These are phyloP conservation scores for Gloeostereum incarnatum DNA, from an alignment of 768 basidiomycete species.

Conservation along the genomic window DNA sequence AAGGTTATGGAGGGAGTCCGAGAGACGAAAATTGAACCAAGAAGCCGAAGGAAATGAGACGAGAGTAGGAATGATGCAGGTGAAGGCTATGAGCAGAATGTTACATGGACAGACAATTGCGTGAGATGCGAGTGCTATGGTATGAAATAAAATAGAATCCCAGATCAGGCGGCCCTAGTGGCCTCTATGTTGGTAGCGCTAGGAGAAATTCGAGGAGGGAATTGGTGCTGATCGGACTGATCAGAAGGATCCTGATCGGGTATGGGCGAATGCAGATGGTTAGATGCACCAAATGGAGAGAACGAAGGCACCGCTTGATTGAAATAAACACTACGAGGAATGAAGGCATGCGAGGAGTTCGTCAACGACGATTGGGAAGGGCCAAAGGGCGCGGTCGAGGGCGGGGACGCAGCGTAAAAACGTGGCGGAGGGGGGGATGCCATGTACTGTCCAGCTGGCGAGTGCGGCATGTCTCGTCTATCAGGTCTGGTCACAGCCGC, in stretches of 20 bases:
- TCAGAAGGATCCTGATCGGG: constrained; percentile 26
- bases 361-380: neutral
- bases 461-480: neutral
- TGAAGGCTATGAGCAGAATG: neutral
- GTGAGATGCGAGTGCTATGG: neutral
- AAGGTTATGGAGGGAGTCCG: too few relatives aligned
- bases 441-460: constrained; percentile 1
- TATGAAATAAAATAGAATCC: neutral
- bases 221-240: constrained; percentile 15
- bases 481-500: neutral
- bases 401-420: constrained; percentile 4
- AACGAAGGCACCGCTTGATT: constrained; percentile 15
- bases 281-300: constrained; percentile 27
- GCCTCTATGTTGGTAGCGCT: constrained; percentile 33
- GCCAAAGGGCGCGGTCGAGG: neutral
- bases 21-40: neutral
- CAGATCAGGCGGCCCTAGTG: constrained; percentile 31
- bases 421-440: constrained; percentile 8
- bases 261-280: constrained; percentile 22
- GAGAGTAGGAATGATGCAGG: constrained; percentile 1
- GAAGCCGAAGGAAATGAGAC: neutral
- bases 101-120: neutral
- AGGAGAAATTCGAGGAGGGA: constrained; percentile 22
- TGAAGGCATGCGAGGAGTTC: neutral
- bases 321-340: neutral